Conservation (phyloP, 1,284 basidiomycete genomes). For the Waitea zeae region DNA sequence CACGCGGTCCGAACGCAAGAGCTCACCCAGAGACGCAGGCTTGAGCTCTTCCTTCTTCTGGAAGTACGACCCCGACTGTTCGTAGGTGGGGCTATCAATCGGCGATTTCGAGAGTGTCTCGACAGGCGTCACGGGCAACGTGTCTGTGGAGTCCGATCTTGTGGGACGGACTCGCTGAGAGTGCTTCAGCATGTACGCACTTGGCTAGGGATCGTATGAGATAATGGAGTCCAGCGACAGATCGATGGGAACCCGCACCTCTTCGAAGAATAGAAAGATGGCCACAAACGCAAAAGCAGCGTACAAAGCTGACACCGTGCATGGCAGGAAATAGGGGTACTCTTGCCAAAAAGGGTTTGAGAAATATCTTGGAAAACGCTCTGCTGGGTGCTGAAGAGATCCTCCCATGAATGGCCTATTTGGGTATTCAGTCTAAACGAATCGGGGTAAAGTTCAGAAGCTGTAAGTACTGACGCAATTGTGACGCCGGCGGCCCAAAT, state of each 20-base stretch:
- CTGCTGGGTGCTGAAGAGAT: constrained; percentile 24
- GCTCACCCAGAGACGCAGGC: constrained; percentile 22
- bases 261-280: constrained; percentile 24
- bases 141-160: no score
- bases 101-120: no score
- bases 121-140: no score
- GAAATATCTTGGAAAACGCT: constrained; percentile 27
- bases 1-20: constrained; percentile 28
- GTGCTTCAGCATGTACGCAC: no score
- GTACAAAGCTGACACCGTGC: constrained; percentile 20
- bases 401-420: constrained; percentile 37
- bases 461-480: constrained; percentile 23
- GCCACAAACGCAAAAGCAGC: constrained; percentile 20
- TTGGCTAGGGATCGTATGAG: no score
- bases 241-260: constrained; percentile 24
- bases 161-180: no score
- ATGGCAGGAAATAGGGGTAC: constrained; percentile 41
- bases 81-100: no score
- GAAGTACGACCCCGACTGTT: no score
- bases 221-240: no score
- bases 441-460: no score
- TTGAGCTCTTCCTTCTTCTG: no score
- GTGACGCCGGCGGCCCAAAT: constrained; percentile 28
- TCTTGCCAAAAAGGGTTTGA: constrained; percentile 25
- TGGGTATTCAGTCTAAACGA: no score